Evolutionary conservation across 306 rosid genomes (phyloP).

Genomic region (Prunus campanulata): DNA sequence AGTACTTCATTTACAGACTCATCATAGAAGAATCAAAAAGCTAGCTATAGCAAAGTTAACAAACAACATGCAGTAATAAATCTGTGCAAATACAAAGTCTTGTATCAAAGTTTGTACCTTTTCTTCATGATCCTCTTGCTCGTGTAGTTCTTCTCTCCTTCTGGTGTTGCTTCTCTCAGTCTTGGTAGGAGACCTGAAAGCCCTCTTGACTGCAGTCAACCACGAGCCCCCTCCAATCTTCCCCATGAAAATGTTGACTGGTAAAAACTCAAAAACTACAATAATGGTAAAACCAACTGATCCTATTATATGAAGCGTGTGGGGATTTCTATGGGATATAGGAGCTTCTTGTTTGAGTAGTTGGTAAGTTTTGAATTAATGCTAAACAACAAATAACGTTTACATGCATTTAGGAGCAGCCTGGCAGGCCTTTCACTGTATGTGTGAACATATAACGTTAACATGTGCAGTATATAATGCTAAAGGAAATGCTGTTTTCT

Average conservation of each 20-base stretch:
- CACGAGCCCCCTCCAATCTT: slow-evolving; percentile 48
- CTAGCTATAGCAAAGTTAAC: no score
- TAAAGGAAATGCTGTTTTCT: slow-evolving; percentile 25
- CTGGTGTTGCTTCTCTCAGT: slow-evolving; percentile 32
- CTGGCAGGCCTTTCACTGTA: slow-evolving; percentile 15
- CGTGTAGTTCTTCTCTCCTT: slow-evolving; percentile 44
- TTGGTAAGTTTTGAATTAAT: slow-evolving; percentile 13
- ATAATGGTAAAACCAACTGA: background rate
- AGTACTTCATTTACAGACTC: background rate
- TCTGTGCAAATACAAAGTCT: background rate
- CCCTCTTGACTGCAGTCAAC: slow-evolving; percentile 50
- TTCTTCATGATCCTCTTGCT: slow-evolving; percentile 42
- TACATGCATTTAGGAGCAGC: slow-evolving; percentile 37
- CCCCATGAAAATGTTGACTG: slow-evolving; percentile 34
- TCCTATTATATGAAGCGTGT: background rate
- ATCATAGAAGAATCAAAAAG: background rate
- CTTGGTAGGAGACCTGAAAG: slow-evolving; percentile 51
- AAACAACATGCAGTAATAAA: no score
- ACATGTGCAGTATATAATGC: slow-evolving; percentile 21
- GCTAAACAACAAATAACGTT: slow-evolving; percentile 10
- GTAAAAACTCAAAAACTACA: background rate
- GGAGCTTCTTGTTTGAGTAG: slow-evolving; percentile 7
- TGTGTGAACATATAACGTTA: background rate
- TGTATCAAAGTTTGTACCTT: slow-evolving; percentile 27
- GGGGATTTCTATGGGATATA: background rate